Evolutionary conservation across 2,329 filamentous ascomycete species (phyloP), one percentile per base, ranked within the genome.

Genomic region (Tolypocladium nubicola): DNA sequence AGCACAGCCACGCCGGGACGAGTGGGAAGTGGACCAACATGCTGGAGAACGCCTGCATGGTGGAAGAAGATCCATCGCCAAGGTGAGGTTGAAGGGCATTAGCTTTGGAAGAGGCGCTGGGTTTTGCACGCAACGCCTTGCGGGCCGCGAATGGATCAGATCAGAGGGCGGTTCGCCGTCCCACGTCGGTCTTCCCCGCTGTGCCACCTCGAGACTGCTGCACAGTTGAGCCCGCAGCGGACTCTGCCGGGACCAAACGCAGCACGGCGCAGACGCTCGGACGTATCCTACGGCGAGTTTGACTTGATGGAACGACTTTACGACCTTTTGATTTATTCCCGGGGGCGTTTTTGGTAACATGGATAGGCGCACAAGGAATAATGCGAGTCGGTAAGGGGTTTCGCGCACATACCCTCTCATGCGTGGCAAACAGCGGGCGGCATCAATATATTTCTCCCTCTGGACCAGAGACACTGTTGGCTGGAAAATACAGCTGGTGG

Each of bases 11-110:
- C 73, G 90, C 89, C 41, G 94, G 94, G 40, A 93, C 90, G 0
- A 97, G 91, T 72, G 94, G 94, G 38, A 97, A 97, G 73, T 99
- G 94, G 94, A 99, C 94, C 14, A 97, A 97, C 72, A 92, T 96
- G 81, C 79, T 99, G 39, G 94, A 99, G 71, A 95, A 90, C 68
- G 90, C 92, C 6, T 99, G 94, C 75, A 96, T 97, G 90, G 85
- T 92, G 71, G 92, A 87, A 56, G 80, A 96, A 69, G 91, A 96
- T 47, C 65, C 69, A 45, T 65, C 68, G 41, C 67, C 69, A 38
- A 65, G 68, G 56, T 71, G 64, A 68, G n/a, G 54, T 40, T 5
- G 37, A 9, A n/a, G 30, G 30, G 26, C 23, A 10, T 49, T 8
- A 7, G 16, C 47, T 7, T 35, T 14, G 47, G 16, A 11, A 11